Evolutionary conservation across 106 monocot genomes (phyloP), one percentile per base, ranked within the genome.

Genomic region (Allium sativum): DNA sequence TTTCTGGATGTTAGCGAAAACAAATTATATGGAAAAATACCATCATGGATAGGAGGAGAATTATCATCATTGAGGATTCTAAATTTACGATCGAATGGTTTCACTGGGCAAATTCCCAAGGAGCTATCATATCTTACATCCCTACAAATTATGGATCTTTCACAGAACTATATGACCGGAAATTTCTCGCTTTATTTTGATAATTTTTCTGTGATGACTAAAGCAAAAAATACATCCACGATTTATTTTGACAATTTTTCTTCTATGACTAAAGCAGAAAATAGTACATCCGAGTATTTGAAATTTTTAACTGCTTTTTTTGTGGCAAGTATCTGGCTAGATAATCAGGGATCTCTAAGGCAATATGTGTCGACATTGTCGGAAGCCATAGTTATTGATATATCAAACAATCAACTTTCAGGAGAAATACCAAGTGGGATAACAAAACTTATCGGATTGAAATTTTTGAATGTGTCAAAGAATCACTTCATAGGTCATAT

Each of bases 1-100:
- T 12, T 62, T 65, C 68, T 76, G 42, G 66, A 65, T 55, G 69
- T 81, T 7, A 73, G 72, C 1, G 10, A 20, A 14, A 78, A 78
- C 21, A 68, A 52, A 12, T 48, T 78, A 0, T 40, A 18, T 18
- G 78, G 78, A 21, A 14, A 21, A 0, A 22, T 78, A 50, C 73
- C 78, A 4, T 11, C 51, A 9, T 78, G 78, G 78, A 52, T 80
- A 10, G 65, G 66, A 22, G 59, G 56, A 8, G 62, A 47, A 15
- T 55, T 73, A 16, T 11, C 47, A 21, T 45, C 53, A 56, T 42
- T 78, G 31, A 14, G 22, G 50, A 13, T 56, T 58, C 45, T 71
- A 10, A 18, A 41, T 7, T 59, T 77, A 12, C 44, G 52, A 7
- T 56, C 56, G 11, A 72, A 62, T 31, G 17, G 16, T 54, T 68